Evolutionary conservation across 1,284 basidiomycete species (phyloP).

Genomic region (Ustilago vetiveriae): DNA sequence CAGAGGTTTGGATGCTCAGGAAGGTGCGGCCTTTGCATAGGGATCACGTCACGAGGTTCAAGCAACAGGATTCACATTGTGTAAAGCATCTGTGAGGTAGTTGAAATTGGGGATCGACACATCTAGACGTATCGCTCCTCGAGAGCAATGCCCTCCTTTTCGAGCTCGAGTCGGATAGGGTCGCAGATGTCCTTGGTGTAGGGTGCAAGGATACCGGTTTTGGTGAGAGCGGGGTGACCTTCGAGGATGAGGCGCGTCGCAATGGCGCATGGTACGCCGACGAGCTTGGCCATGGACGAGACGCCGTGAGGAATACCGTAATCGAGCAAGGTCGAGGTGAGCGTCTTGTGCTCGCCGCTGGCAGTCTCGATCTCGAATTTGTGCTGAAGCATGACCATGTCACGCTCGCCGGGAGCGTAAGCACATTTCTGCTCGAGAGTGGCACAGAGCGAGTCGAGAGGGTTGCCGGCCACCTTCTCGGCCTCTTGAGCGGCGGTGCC

Average conservation of each 20-base stretch:
- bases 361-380: constrained; percentile 70
- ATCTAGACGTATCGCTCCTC: constrained; percentile 62
- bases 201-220: constrained; percentile 77
- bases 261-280: constrained; percentile 93
- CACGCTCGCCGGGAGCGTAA: constrained; percentile 89
- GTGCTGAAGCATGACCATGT: constrained; percentile 97
- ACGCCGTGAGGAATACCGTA: constrained; percentile 83
- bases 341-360: constrained; percentile 77
- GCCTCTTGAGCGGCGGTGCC: constrained; percentile 70
- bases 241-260: constrained; percentile 79
- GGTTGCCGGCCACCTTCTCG: constrained; percentile 77
- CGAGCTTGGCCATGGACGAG: constrained; percentile 93
- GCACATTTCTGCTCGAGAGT: constrained; percentile 90
- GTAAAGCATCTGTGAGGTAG: too few species aligned
- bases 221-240: constrained; percentile 73
- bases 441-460: constrained; percentile 93
- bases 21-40: too few species aligned
- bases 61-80: background rate
- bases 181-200: constrained; percentile 77
- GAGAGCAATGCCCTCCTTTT: constrained; percentile 66
- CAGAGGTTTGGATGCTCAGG: too few species aligned
- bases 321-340: constrained; percentile 90
- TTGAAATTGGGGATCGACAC: background rate
- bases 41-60: too few species aligned
- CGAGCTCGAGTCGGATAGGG: constrained; percentile 64